These are phyloP conservation scores for Bisporella sp. DNA, from an alignment of 2,329 filamentous ascomycete species.

Conservation along the genomic window DNA sequence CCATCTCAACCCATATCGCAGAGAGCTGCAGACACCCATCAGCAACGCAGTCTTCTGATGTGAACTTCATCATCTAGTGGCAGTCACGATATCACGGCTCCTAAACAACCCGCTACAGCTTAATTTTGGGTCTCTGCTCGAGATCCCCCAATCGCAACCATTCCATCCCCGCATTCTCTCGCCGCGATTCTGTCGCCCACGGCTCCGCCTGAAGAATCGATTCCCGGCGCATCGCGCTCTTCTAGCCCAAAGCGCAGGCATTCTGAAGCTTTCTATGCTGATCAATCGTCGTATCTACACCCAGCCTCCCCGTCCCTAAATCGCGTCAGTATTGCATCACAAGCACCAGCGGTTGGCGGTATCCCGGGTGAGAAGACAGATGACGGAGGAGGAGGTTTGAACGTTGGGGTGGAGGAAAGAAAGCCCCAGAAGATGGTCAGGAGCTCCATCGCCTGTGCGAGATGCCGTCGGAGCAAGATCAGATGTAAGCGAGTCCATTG, in stretches of 20 bases:
- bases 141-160: constrained; percentile 26
- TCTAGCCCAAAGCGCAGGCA: constrained; percentile 27
- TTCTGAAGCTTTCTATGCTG: constrained; percentile 24
- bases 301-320: constrained; percentile 23
- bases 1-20: too few species aligned
- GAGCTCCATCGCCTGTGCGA: constrained; percentile 71
- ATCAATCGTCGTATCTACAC: constrained; percentile 22
- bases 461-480: constrained; percentile 75
- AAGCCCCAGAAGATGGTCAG: constrained; percentile 51
- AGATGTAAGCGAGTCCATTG: constrained; percentile 55
- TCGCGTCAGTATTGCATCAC: constrained; percentile 18
- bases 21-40: too few species aligned
- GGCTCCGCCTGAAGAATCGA: constrained; percentile 17
- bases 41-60: too few species aligned
- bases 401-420: constrained; percentile 34
- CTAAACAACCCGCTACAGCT: too few species aligned
- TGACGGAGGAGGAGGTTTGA: constrained; percentile 18
- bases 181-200: constrained; percentile 29
- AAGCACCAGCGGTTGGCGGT: constrained; percentile 16
- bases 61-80: too few species aligned
- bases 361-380: constrained; percentile 17
- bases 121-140: not conserved
- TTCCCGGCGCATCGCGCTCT: constrained; percentile 17
- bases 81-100: too few species aligned
- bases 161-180: constrained; percentile 29